Percentiles rank a stretch among this genome's conserved stretches.
These are phyloP conservation scores for Paracorniculantispora psalliotae DNA, from an alignment of 2,329 filamentous ascomycete genomes.

Conservation along the genomic window DNA sequence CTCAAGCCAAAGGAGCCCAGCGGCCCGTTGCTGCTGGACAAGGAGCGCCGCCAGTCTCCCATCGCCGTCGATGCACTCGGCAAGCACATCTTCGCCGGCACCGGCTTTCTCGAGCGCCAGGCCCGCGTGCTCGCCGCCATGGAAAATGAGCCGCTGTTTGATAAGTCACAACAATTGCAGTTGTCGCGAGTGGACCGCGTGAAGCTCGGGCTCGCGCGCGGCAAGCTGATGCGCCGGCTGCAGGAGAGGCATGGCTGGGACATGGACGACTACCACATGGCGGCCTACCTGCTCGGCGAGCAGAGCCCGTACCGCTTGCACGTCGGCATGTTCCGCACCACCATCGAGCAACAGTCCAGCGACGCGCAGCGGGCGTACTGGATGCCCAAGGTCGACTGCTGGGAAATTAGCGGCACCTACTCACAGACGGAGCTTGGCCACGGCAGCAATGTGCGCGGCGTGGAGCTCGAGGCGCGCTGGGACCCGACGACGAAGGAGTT, in stretches of 20 bases:
- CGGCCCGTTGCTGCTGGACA: slow-evolving; percentile 62
- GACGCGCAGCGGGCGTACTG: slow-evolving; percentile 70
- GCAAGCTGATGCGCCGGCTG: slow-evolving; percentile 65
- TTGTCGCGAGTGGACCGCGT: slow-evolving; percentile 64
- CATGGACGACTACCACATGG: slow-evolving; percentile 56
- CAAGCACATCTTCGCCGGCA: slow-evolving; percentile 60
- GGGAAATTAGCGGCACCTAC: slow-evolving; percentile 73
- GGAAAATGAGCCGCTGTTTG: slow-evolving; percentile 63
- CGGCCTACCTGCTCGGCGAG: slow-evolving; percentile 67
- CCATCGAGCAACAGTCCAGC: slow-evolving; percentile 65
- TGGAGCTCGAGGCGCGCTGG: slow-evolving; percentile 71
- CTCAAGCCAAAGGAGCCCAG: slow-evolving; percentile 52
- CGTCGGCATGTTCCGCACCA: slow-evolving; percentile 44
- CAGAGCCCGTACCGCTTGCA: slow-evolving; percentile 71
- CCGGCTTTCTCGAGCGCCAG: slow-evolving; percentile 57
- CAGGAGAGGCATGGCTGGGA: slow-evolving; percentile 64
- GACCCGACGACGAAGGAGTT: slow-evolving; percentile 70
- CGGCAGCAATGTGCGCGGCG: slow-evolving; percentile 68
- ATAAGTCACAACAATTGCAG: slow-evolving; percentile 76
- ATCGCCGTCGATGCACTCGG: slow-evolving; percentile 63
- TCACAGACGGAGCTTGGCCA: slow-evolving; percentile 78
- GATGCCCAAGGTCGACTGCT: slow-evolving; percentile 61
- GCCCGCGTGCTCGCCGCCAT: slow-evolving; percentile 59
- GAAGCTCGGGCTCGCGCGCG: slow-evolving; percentile 63
- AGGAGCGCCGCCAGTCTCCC: slow-evolving; percentile 63